Conservation (phyloP, 768 basidiomycete genomes). For the Tylopilus rubrobrunneus region DNA sequence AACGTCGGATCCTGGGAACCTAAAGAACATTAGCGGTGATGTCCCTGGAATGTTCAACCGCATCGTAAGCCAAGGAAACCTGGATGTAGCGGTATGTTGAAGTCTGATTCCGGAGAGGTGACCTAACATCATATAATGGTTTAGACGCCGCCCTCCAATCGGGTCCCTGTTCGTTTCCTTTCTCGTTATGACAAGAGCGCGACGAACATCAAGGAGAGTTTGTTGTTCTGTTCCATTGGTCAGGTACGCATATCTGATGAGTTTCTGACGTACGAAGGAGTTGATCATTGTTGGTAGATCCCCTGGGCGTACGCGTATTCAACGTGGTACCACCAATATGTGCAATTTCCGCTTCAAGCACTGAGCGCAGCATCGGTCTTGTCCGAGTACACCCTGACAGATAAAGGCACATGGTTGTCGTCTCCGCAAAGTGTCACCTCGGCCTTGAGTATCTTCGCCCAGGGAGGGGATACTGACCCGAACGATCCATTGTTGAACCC, state of each 20-base stretch:
- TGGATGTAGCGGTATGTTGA: slow-evolving; percentile 35
- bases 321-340: slow-evolving; percentile 58
- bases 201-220: slow-evolving; percentile 55
- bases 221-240: slow-evolving; percentile 46
- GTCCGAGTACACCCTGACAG: slow-evolving; percentile 51
- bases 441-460: slow-evolving; percentile 37
- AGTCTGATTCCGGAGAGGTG: neutral
- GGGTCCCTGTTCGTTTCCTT: slow-evolving; percentile 44
- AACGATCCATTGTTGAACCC: slow-evolving; percentile 46
- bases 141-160: slow-evolving; percentile 29
- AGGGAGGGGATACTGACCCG: slow-evolving; percentile 36
- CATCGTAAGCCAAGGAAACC: slow-evolving; percentile 43
- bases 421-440: slow-evolving; percentile 31
- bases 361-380: slow-evolving; percentile 44
- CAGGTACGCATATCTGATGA: slow-evolving; percentile 28
- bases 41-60: slow-evolving; percentile 45
- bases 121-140: neutral
- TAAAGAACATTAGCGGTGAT: slow-evolving; percentile 29
- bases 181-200: slow-evolving; percentile 57
- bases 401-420: slow-evolving; percentile 48
- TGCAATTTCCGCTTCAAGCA: slow-evolving; percentile 48
- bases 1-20: slow-evolving; percentile 40
- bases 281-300: slow-evolving; percentile 31
- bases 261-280: neutral
- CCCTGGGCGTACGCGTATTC: slow-evolving; percentile 53